A percentile compares a stretch with the other conserved stretches of the same genome.
Conservation (phyloP, 2,329 filamentous ascomycete species). For the Colletotrichum musae region DNA sequence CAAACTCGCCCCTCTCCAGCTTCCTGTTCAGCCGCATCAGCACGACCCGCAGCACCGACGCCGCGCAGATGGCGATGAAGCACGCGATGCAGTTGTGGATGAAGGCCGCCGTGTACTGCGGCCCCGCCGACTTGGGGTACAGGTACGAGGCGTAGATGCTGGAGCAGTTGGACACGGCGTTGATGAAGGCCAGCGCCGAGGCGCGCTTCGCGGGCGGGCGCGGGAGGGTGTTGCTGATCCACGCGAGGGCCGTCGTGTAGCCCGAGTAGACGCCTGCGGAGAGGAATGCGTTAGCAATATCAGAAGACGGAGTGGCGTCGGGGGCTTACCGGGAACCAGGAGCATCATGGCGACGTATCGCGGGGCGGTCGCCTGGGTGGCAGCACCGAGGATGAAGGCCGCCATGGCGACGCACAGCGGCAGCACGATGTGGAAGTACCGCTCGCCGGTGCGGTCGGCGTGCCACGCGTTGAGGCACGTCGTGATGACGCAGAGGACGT, state of each 20-base stretch:
- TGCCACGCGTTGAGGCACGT: constrained; percentile 78
- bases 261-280: constrained; percentile 44
- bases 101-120: constrained; percentile 71
- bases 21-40: constrained; percentile 78
- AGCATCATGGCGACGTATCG: constrained; percentile 66
- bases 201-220: constrained; percentile 81
- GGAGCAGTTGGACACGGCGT: constrained; percentile 65
- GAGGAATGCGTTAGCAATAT: not conserved
- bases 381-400: constrained; percentile 78
- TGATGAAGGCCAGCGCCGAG: constrained; percentile 81
- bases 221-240: constrained; percentile 82
- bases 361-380: constrained; percentile 71
- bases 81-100: constrained; percentile 77
- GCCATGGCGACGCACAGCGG: constrained; percentile 74
- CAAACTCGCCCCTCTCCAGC: constrained; percentile 73
- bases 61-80: constrained; percentile 74
- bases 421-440: constrained; percentile 76
- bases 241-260: constrained; percentile 77
- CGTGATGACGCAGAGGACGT: constrained; percentile 73
- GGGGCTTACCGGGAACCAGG: constrained; percentile 55
- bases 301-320: not conserved
- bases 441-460: constrained; percentile 79
- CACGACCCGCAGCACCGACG: constrained; percentile 73
- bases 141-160: constrained; percentile 78
- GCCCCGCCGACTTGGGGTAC: constrained; percentile 67